Evolutionary conservation across 2,329 filamentous ascomycete species (phyloP).

Genomic region (Neofusicoccum sp.): DNA sequence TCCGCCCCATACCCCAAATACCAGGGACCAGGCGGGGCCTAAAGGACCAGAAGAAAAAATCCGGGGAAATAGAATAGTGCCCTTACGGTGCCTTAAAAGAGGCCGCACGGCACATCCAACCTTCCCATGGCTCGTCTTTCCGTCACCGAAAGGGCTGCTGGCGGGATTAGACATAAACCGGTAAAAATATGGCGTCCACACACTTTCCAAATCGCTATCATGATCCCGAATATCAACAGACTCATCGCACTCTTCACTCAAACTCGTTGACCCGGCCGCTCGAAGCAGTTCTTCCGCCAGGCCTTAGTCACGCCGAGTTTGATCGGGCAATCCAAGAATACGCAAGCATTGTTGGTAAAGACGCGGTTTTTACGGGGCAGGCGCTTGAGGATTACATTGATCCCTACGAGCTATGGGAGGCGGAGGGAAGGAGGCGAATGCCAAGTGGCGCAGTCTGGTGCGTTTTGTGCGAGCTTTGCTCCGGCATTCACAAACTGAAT

Average conservation of each 20-base stretch:
- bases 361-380: conserved; percentile 41
- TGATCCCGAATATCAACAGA: conserved; percentile 43
- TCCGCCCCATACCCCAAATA: neutral
- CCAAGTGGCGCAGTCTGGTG: conserved; percentile 46
- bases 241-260: conserved; percentile 43
- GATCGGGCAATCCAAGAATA: conserved; percentile 38
- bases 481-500: neutral
- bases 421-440: conserved; percentile 39
- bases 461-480: conserved; percentile 1
- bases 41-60: neutral
- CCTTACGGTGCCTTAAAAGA: neutral
- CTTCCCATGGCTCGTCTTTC: neutral
- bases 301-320: conserved; percentile 39
- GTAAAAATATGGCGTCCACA: neutral
- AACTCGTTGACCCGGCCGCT: conserved; percentile 40
- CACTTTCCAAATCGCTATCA: conserved; percentile 29
- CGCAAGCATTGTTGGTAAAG: conserved; percentile 35
- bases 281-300: conserved; percentile 41
- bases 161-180: too few species aligned
- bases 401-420: conserved; percentile 47
- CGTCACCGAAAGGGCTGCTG: neutral
- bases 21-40: neutral
- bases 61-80: neutral
- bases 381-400: conserved; percentile 47
- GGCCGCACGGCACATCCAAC: neutral